phyloP scores from a whole-genome alignment of 177 flowering plant genomes.

The Telopea speciosissima region DNA sequence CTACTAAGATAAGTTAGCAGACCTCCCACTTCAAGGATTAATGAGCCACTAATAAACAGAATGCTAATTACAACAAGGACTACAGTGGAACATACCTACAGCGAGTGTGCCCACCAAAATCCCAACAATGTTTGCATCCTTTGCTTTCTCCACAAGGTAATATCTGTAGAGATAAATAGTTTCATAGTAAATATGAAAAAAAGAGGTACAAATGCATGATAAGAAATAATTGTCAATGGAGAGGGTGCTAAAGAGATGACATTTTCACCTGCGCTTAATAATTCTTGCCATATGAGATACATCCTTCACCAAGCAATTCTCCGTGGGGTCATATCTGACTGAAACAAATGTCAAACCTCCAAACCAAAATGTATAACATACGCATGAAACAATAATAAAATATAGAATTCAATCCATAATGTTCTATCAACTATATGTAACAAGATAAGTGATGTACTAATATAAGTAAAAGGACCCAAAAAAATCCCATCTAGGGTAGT shows the following conservation, averaged over 20 bases:
- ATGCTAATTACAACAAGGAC: background rate
- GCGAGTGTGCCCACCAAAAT: conserved; percentile 97
- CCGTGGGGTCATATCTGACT: conserved; percentile 77
- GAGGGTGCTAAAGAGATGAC: background rate
- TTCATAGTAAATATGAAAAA: conserved; percentile 3
- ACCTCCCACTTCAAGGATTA: background rate
- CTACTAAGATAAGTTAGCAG: too few species aligned
- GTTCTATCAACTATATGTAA: too few species aligned
- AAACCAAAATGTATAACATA: conserved; percentile 2
- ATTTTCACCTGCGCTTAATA: conserved; percentile 74
- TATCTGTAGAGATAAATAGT: conserved; percentile 45
- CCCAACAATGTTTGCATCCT: conserved; percentile 92
- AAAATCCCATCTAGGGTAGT: too few species aligned
- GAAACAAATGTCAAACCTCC: conserved; percentile 21
- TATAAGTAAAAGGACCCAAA: too few species aligned
- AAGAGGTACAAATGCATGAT: background rate
- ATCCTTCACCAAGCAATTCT: conserved; percentile 47
- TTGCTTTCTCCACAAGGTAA: conserved; percentile 92
- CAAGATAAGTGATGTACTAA: background rate
- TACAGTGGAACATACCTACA: conserved; percentile 50
- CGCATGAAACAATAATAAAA: background rate
- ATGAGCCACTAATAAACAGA: background rate
- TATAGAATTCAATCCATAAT: background rate
- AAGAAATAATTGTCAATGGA: background rate
- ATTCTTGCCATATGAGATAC: conserved; percentile 56